Percentiles rank a stretch among this genome's conserved stretches.
Conservation (phyloP, 2,329 filamentous ascomycete genomes). For the Rhexocercosporidium sp. region DNA sequence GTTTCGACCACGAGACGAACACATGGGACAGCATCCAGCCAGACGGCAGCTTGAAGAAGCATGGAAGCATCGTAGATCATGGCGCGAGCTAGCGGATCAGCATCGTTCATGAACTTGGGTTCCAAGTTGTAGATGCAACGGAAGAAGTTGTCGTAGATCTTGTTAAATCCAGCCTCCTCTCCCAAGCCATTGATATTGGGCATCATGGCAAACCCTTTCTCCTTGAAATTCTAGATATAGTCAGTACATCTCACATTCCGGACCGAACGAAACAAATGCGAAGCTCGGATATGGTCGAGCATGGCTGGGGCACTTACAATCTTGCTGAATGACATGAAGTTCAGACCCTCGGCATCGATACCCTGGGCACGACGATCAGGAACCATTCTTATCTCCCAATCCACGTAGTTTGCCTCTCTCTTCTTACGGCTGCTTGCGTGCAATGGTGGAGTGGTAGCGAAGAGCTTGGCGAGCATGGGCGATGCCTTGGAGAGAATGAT, state of each 20-base stretch:
- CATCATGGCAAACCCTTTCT: background rate
- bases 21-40: slow-evolving; percentile 24
- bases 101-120: slow-evolving; percentile 21
- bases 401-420: slow-evolving; percentile 25
- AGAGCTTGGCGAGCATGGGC: slow-evolving; percentile 17
- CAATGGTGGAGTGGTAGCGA: slow-evolving; percentile 17
- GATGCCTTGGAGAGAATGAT: slow-evolving; percentile 31
- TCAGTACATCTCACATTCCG: background rate
- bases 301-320: slow-evolving; percentile 30
- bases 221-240: background rate
- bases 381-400: slow-evolving; percentile 35
- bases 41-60: slow-evolving; percentile 35
- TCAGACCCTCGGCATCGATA: slow-evolving; percentile 24
- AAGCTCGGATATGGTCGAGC: background rate
- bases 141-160: slow-evolving; percentile 40
- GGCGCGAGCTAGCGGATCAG: slow-evolving; percentile 1
- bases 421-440: slow-evolving; percentile 25
- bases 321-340: slow-evolving; percentile 32
- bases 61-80: slow-evolving; percentile 30
- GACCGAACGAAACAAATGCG: background rate
- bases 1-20: slow-evolving; percentile 35
- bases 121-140: slow-evolving; percentile 32
- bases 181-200: slow-evolving; percentile 26
- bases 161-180: slow-evolving; percentile 22
- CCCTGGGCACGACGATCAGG: slow-evolving; percentile 8